Evolutionary conservation across 2,329 filamentous ascomycete genomes (phyloP), one percentile per base, ranked within the genome.

Genomic region (Ophiostoma sp.): DNA sequence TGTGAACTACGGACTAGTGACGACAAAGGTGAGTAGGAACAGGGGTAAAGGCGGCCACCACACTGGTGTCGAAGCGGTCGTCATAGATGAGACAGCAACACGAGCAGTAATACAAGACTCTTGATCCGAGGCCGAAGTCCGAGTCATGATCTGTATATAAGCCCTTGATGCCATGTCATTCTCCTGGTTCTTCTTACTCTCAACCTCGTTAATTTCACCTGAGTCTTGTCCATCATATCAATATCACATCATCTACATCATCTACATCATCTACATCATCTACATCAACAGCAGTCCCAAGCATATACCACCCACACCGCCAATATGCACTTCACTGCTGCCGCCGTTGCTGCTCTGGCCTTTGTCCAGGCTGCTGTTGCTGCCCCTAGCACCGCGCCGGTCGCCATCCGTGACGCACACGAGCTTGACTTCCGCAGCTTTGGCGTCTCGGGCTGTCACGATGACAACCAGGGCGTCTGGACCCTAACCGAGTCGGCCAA

Each of bases 381-480:
- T 16, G 49, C 65, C 3, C 47, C 44, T 6, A 16, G 12, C 27
- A 27, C 52, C 11, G 63, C 36, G 11, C 49, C 69, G 67, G 4
- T 42, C 40, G 5, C 38, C 14, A 3, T 9, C 16, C 60, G 60
- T 18, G 60, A 63, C 12, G 40, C 60, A 9, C 71, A 73, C 58
- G 62, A 71, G 67, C 47, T 47, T 44, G 71, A 73, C 66, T 71
- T 73, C 69, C 70, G 72, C 65, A 71, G 71, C 3, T 73, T 69
- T 41, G 69, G 70, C 27, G 69, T 66, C 45, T 16, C 67, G 0
- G 72, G 72, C 66, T 73, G 72, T 55, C 27, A 2, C 27, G 70
- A 58, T n/a, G 58, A 71, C 12, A 73, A 73, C 65, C 72, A 73
- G 64, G 72, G 72, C 66, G 65, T 73, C 16, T 73, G 71, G 68